Evolutionary conservation across 495 filamentous ascomycete genomes (phyloP).

Genomic region (Neurospora sp.): DNA sequence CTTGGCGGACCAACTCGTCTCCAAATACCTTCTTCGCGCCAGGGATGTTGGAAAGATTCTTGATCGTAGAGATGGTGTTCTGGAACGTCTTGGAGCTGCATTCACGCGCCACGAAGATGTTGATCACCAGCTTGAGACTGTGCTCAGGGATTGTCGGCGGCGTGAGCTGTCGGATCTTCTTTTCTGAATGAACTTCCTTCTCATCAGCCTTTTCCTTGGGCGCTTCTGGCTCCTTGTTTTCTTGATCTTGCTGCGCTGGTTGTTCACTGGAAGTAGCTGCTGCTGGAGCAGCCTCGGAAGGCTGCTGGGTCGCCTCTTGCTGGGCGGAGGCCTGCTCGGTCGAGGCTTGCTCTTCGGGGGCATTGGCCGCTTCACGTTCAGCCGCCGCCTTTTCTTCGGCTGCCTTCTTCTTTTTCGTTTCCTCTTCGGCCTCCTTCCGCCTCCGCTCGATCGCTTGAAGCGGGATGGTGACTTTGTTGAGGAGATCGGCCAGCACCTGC

Average conservation of each 20-base stretch:
- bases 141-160: slow-evolving; percentile 83
- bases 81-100: slow-evolving; percentile 95
- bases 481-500: slow-evolving; percentile 78
- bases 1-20: slow-evolving; percentile 76
- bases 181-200: slow-evolving; percentile 26
- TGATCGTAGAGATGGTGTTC: slow-evolving; percentile 93
- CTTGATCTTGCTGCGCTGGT: slow-evolving; percentile 14
- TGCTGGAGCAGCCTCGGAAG: neutral
- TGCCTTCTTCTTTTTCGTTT: slow-evolving; percentile 42
- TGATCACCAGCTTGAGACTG: slow-evolving; percentile 86
- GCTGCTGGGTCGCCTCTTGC: slow-evolving; percentile 1
- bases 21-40: slow-evolving; percentile 86
- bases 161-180: slow-evolving; percentile 61
- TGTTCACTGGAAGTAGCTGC: slow-evolving; percentile 11
- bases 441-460: slow-evolving; percentile 73
- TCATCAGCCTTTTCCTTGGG: slow-evolving; percentile 44
- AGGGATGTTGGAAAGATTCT: slow-evolving; percentile 88
- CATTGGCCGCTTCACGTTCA: slow-evolving; percentile 12
- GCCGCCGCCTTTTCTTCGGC: slow-evolving; percentile 13
- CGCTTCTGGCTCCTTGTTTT: slow-evolving; percentile 16
- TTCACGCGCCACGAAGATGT: slow-evolving; percentile 89
- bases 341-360: slow-evolving; percentile 14
- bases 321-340: slow-evolving; percentile 13
- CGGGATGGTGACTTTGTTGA: slow-evolving; percentile 82
- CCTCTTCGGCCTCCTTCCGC: slow-evolving; percentile 59